Base-by-base conservation (phyloP, 495 filamentous ascomycete species). In the Terfezia claveryi region DNA sequence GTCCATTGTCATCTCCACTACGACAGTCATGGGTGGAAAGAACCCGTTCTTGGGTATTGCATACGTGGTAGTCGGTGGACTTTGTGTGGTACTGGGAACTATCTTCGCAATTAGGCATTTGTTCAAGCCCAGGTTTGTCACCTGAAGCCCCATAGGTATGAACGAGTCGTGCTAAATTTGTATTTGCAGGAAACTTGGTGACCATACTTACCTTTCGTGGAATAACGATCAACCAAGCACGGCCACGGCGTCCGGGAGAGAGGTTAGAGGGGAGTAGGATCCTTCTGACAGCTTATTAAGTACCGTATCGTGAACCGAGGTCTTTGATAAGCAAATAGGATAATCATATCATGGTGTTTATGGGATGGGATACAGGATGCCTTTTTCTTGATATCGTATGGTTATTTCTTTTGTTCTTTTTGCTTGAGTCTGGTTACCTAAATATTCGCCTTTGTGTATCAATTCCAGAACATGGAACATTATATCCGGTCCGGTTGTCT, bases 1-100 rank as follows among this genome's bases (percentile, higher is more conserved):
- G 71, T 82, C 82, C 37, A 84, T 99, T 58, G 73, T 96, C 37
- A 80, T 99, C 62, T 85, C 84, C 36, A 96, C 91, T 11, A 72
- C 87, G n/a, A 94, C 87, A 4, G 82, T 91, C 37, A 85, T 96
- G 73, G 91, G 91, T 46, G 91, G 92, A 46, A 83, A 81, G 64
- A 99, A 99, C 66, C 85, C 88, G 17, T 94, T 94, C 72, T 79
- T 95, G 54, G 91, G 91, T 52, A 96, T 96, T 62, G 86, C 88
- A 49, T 99, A 94, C 69, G 72, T 96, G 36, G 85, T 94, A 41
- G 85, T 99, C 20, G 88, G 86, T 49, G 91, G 89, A 50, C 75
- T 95, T 58, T 99, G 92, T 69, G 77, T 96, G 54, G 67, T 94
- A 17, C 75, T 99, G 10, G 89, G 89, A 17, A 73, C 80, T 14